Conservation (phyloP, 257 asterid species). For the Solanum sejunctum region DNA sequence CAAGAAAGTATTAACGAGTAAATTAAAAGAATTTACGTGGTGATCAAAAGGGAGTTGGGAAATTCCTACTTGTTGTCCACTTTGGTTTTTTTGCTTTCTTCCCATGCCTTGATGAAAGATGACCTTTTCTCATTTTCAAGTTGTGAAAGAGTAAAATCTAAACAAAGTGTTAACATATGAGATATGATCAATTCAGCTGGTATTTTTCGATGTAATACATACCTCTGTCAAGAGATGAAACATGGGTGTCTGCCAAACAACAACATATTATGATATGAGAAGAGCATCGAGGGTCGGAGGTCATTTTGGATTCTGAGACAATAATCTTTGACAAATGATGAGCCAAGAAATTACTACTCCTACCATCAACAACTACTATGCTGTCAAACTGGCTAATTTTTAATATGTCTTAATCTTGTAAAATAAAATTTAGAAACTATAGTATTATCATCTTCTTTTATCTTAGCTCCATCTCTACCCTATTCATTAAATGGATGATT, state of each 20-base stretch:
- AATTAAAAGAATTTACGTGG: background rate
- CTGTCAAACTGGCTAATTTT: background rate
- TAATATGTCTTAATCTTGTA: background rate
- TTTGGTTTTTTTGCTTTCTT: conserved; percentile 59
- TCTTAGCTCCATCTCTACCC: background rate
- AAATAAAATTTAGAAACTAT: background rate
- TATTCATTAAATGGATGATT: background rate
- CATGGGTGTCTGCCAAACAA: background rate
- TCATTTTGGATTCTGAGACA: too few species aligned
- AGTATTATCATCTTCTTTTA: too few species aligned
- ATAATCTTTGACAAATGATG: background rate
- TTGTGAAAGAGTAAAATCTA: conserved; percentile 68
- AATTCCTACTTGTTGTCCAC: conserved; percentile 57
- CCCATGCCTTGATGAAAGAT: conserved; percentile 76
- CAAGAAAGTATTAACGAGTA: background rate
- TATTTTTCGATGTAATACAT: background rate
- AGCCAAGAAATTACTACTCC: too few species aligned
- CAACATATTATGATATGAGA: background rate
- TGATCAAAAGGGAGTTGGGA: background rate
- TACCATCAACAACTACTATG: background rate
- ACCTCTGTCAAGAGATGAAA: conserved; percentile 49
- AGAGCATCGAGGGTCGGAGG: background rate
- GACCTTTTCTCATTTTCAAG: conserved; percentile 49
- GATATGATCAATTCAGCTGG: background rate
- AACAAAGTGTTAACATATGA: background rate